phyloP scores from a whole-genome alignment of 2,329 filamentous ascomycete species.

The Trichoderma aggressivum region DNA sequence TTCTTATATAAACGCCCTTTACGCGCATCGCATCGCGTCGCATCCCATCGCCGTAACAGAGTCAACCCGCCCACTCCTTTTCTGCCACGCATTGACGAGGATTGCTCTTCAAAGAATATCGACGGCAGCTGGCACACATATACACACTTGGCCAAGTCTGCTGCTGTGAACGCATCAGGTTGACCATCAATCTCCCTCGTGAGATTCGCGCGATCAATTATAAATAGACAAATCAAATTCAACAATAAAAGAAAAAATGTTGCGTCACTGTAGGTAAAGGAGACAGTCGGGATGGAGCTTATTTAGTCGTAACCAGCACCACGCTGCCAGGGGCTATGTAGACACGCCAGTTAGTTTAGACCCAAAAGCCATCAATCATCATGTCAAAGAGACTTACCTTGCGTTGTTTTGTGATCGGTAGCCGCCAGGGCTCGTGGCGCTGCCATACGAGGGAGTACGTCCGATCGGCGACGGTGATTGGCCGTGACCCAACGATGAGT shows the following conservation, averaged over 20 bases:
- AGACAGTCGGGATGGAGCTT: neutral
- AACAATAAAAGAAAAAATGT: neutral
- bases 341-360: neutral
- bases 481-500: neutral
- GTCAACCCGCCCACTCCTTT: neutral
- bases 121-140: neutral
- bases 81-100: neutral
- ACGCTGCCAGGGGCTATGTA: conserved; percentile 44
- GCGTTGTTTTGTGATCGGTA: conserved; percentile 39
- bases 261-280: conserved; percentile 4
- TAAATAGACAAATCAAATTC: neutral
- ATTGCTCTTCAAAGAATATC: neutral
- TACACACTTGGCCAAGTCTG: neutral
- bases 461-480: conserved; percentile 27
- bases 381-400: conserved; percentile 32
- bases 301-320: conserved; percentile 43
- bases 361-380: neutral
- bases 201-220: conserved; percentile 2
- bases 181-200: neutral
- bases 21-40: conserved; percentile 6
- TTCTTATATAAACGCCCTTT: conserved; percentile 15
- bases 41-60: neutral
- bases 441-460: neutral
- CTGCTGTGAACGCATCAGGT: neutral
- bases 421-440: conserved; percentile 28